Evolutionary conservation across 2,329 filamentous ascomycete species (phyloP), one percentile per base, ranked within the genome.

Genomic region (Sclerotinia spermophila): DNA sequence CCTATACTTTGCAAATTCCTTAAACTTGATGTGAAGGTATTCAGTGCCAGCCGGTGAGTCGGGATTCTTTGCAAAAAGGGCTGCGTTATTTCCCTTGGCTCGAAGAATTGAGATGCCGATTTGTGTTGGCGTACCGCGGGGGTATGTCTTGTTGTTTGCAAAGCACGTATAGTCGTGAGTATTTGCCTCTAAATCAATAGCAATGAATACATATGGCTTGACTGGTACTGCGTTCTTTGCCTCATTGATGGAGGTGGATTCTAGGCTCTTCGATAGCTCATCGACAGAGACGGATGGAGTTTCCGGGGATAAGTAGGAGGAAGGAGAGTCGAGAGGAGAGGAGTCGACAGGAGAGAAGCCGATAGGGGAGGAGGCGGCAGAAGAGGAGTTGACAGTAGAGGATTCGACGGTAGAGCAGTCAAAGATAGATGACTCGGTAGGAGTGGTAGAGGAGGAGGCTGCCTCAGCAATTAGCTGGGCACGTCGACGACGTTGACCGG

Each of bases 101-200:
- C 45, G 51, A 8, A 69, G 38, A 11, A 56, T 38, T 2, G 38
- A 44, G 0, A 69, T 56, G 10, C 68, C 68, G 3, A 69, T 55
- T 19, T 69, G 60, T 13, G 68, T 69, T 6, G 59, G 48, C 15
- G 40, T 69, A 2, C 33, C n/a, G 2, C 62, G 30, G 1, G 61
- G 24, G 5, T 33, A 45, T 0, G 11, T 21, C 3, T 27, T 8
- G 3, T 42, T 42, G 2, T 27, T 44, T 0, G 27, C 19, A 17
- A 15, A 53, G 3, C n/a, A 40, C 10, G 48, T 27, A 6, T 19
- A 66, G 0, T 19, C 8, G 13, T 58, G 27, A 5, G 60, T 66
- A 4, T 61, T 69, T 2, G 59, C 59, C n/a, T 69, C 68, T 10
- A 69, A 19, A 11, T 69, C 68, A 11, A 69, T 42, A 2, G 68